phyloP scores from a whole-genome alignment of 2,329 filamentous ascomycete genomes.

The Beauveria rudraprayagi region DNA sequence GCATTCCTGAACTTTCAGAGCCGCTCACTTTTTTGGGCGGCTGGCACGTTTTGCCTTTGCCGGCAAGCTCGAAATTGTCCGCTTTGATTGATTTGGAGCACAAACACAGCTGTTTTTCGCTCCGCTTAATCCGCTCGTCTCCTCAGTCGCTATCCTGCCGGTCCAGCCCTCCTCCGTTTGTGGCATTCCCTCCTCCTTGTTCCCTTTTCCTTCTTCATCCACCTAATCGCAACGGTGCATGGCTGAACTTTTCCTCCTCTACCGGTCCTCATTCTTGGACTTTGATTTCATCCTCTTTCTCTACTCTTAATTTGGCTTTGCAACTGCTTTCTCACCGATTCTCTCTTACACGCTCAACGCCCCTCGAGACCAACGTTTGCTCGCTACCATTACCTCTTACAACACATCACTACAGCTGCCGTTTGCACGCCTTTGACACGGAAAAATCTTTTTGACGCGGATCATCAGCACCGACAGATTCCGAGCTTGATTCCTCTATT shows the following conservation, averaged over 20 bases:
- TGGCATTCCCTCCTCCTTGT: slow-evolving; percentile 10
- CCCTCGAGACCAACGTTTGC: neutral
- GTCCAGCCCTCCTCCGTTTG: slow-evolving; percentile 4
- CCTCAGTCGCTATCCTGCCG: neutral
- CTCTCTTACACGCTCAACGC: slow-evolving; percentile 3
- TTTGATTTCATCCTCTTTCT: neutral
- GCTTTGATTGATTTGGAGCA: neutral
- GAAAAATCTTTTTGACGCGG: neutral
- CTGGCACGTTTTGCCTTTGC: slow-evolving; percentile 11
- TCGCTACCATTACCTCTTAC: neutral
- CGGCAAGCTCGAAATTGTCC: neutral
- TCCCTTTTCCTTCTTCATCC: slow-evolving; percentile 4
- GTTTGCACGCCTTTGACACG: slow-evolving; percentile 1
- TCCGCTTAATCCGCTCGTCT: slow-evolving; percentile 2
- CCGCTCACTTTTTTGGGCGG: slow-evolving; percentile 10
- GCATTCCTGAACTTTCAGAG: slow-evolving; percentile 13
- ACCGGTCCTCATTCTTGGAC: slow-evolving; percentile 1
- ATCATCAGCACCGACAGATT: neutral
- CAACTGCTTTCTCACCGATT: neutral
- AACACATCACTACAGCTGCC: neutral
- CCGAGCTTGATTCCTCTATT: neutral
- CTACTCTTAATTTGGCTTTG: neutral
- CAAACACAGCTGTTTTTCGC: neutral
- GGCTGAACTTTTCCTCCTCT: slow-evolving; percentile 10
- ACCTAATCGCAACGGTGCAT: neutral